These are phyloP conservation scores for Auxenochlorella pyrenoidosa DNA, from an alignment of 139 green algal species.

Conservation along the genomic window DNA sequence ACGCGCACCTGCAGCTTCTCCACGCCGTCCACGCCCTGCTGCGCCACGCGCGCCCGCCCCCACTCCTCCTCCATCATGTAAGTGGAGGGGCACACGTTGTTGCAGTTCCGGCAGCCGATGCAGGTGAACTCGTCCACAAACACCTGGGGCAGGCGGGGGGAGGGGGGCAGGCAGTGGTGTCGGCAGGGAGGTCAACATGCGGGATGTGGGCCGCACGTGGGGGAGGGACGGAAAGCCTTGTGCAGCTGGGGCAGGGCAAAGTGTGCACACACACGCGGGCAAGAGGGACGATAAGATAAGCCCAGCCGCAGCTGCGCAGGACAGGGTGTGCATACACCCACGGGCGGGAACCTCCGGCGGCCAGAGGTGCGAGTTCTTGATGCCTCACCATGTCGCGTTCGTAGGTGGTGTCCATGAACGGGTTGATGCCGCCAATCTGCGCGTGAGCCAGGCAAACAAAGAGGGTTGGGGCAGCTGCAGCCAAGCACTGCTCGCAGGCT, in stretches of 20 bases:
- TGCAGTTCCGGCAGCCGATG: constrained; percentile 85
- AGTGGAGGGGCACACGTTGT: constrained; percentile 69
- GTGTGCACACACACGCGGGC: neutral
- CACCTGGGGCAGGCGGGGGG: constrained; percentile 35
- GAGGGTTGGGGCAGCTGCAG: too few relatives aligned
- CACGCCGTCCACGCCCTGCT: constrained; percentile 20
- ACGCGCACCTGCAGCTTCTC: constrained; percentile 30
- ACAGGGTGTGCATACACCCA: too few relatives aligned
- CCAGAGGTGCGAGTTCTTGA: too few relatives aligned
- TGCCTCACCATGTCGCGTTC: constrained; percentile 63
- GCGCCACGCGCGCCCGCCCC: constrained; percentile 50
- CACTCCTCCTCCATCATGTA: constrained; percentile 83
- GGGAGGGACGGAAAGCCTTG: too few relatives aligned
- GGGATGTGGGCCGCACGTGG: too few relatives aligned
- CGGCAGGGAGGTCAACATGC: too few relatives aligned
- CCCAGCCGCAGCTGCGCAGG: too few relatives aligned
- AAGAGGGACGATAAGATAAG: too few relatives aligned
- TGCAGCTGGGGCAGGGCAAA: too few relatives aligned
- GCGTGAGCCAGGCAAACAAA: neutral
- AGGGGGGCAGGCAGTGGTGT: neutral
- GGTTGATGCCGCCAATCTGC: constrained; percentile 33
- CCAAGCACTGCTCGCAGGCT: too few relatives aligned
- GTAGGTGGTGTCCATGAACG: constrained; percentile 52
- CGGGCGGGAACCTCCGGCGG: too few relatives aligned
- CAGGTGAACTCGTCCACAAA: constrained; percentile 92